phyloP scores from a whole-genome alignment of 2,329 filamentous ascomycete species.

The Teratosphaeria epicoccoides region DNA sequence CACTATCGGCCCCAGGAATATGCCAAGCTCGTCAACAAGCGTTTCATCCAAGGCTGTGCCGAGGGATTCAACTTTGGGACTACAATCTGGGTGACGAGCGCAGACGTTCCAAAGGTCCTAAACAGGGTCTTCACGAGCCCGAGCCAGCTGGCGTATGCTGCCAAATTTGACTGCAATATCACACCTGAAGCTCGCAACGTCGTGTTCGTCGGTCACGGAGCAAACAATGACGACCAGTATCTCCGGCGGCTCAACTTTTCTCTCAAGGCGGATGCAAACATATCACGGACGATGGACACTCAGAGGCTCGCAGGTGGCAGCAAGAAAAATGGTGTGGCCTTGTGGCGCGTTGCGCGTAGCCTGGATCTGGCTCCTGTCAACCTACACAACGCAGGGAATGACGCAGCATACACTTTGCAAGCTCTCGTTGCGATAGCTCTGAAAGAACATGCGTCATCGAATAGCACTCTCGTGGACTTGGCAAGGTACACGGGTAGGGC shows the following conservation, averaged over 20 bases:
- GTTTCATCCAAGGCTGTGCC: slow-evolving; percentile 18
- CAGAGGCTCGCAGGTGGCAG: slow-evolving; percentile 9
- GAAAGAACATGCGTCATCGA: slow-evolving; percentile 6
- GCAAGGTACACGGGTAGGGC: background rate
- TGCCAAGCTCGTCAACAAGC: slow-evolving; percentile 13
- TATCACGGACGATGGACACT: slow-evolving; percentile 13
- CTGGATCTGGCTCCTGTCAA: slow-evolving; percentile 8
- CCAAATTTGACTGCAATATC: slow-evolving; percentile 1
- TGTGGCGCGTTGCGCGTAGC: slow-evolving; percentile 10
- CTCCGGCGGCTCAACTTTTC: slow-evolving; percentile 10
- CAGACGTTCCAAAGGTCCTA: slow-evolving; percentile 5
- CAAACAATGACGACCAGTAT: slow-evolving; percentile 13
- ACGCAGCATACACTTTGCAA: slow-evolving; percentile 20
- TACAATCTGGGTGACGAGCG: slow-evolving; percentile 10
- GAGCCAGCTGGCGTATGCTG: slow-evolving; percentile 5
- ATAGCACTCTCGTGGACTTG: slow-evolving; percentile 3
- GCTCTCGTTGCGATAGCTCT: slow-evolving; percentile 15
- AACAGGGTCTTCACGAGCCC: slow-evolving; percentile 8
- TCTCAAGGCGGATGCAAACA: slow-evolving; percentile 3
- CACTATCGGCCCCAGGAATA: slow-evolving; percentile 19
- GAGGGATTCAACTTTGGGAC: slow-evolving; percentile 19
- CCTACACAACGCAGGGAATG: slow-evolving; percentile 22
- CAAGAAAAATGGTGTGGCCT: slow-evolving; percentile 9
- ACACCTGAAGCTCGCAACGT: slow-evolving; percentile 9
- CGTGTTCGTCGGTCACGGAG: slow-evolving; percentile 17